Evolutionary conservation across 148 eudicot species (phyloP).

Genomic region (Spergularia bocconei): DNA sequence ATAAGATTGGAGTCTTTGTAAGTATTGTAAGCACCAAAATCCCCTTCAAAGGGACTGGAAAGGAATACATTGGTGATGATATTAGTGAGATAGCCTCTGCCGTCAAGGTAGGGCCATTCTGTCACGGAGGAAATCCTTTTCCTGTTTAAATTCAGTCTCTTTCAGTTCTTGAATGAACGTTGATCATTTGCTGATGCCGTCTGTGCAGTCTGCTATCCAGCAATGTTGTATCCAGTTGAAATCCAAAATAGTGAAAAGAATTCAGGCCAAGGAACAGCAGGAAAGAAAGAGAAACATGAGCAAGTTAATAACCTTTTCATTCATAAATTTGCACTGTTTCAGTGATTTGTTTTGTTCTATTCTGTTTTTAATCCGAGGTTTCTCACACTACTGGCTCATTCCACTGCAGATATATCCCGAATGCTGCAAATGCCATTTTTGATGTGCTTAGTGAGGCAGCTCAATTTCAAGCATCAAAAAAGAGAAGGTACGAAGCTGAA

Average conservation of each 20-base stretch:
- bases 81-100: conserved; percentile 94
- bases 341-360: background rate
- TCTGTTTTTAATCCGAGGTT: background rate
- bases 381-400: conserved; percentile 5
- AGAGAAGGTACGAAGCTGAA: conserved; percentile 48
- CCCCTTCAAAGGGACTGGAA: conserved; percentile 99
- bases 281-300: conserved; percentile 92
- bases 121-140: background rate
- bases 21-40: conserved; percentile 99
- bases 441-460: conserved; percentile 68
- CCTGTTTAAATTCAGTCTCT: background rate
- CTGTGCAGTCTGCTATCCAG: conserved; percentile 71
- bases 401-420: conserved; percentile 72
- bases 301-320: conserved; percentile 49
- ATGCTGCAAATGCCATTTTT: conserved; percentile 75
- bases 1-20: conserved; percentile 95
- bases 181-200: conserved; percentile 4
- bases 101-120: conserved; percentile 61
- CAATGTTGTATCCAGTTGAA: conserved; percentile 92
- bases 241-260: conserved; percentile 86
- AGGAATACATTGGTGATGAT: conserved; percentile 99
- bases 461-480: conserved; percentile 56
- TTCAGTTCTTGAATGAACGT: background rate
- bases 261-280: conserved; percentile 97
- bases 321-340: background rate